These are phyloP conservation scores for Coriolopsis trogii DNA, from an alignment of 1,284 basidiomycete species.

Conservation along the genomic window DNA sequence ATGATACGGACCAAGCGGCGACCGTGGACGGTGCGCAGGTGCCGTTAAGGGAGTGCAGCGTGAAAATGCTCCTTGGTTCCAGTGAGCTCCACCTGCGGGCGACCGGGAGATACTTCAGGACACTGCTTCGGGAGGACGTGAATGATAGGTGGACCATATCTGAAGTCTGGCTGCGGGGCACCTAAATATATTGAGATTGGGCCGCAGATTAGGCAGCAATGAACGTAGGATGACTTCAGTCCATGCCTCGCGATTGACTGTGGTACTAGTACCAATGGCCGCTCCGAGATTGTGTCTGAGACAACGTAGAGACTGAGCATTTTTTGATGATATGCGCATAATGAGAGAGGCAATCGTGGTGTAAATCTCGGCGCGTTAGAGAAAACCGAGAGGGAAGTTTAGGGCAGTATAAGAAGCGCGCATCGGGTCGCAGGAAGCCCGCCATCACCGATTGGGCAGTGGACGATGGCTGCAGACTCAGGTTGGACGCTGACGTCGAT, in stretches of 20 bases:
- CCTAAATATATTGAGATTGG: constrained; percentile 10
- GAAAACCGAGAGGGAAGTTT: no score
- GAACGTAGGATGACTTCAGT: background rate
- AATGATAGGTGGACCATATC: constrained; percentile 45
- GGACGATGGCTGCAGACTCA: background rate
- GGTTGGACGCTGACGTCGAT: constrained; percentile 1
- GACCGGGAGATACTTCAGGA: constrained; percentile 39
- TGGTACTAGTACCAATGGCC: no score
- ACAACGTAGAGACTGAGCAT: no score
- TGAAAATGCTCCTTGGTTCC: constrained; percentile 23
- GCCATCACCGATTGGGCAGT: background rate
- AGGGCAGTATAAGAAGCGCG: background rate
- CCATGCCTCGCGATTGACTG: no score
- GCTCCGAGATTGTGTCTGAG: no score
- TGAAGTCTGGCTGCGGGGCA: constrained; percentile 48
- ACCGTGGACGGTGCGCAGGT: constrained; percentile 8
- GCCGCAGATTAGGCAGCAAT: background rate
- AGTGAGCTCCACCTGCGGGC: constrained; percentile 27
- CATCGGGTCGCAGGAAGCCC: constrained; percentile 12
- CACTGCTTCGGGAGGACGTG: constrained; percentile 34
- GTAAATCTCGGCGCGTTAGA: no score
- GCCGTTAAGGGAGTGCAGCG: constrained; percentile 39
- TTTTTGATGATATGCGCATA: no score
- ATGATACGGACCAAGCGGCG: constrained; percentile 14
- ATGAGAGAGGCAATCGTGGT: no score